These are phyloP conservation scores for Cladosporium sp. DNA, from an alignment of 2,329 filamentous ascomycete genomes.

Conservation along the genomic window DNA sequence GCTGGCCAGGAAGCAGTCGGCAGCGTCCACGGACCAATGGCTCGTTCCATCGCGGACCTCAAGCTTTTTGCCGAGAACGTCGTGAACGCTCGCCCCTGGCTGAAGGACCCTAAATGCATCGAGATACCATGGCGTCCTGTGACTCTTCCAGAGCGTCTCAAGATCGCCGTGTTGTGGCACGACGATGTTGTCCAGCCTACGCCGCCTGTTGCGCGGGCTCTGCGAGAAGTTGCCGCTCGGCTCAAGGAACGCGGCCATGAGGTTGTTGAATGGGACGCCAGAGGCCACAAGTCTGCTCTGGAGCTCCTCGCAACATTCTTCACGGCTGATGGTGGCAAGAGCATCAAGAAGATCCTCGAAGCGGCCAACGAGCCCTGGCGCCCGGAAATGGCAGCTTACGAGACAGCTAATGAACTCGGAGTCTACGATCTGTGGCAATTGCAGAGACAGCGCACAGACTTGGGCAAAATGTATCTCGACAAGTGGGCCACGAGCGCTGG, in stretches of 20 bases:
- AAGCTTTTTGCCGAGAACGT: conserved; percentile 37
- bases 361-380: conserved; percentile 40
- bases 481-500: conserved; percentile 37
- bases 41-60: conserved; percentile 48
- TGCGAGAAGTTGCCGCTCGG: conserved; percentile 50
- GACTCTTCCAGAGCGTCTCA: conserved; percentile 44
- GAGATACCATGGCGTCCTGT: conserved; percentile 49
- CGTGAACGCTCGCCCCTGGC: conserved; percentile 44
- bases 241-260: conserved; percentile 48
- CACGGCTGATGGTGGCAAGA: conserved; percentile 47
- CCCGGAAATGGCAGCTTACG: conserved; percentile 45
- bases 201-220: conserved; percentile 52
- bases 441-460: conserved; percentile 40
- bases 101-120: conserved; percentile 46
- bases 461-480: conserved; percentile 38
- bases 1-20: conserved; percentile 59
- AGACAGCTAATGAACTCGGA: conserved; percentile 38
- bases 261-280: conserved; percentile 50
- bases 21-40: conserved; percentile 60
- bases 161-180: conserved; percentile 55
- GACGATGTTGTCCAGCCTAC: conserved; percentile 56
- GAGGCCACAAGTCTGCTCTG: conserved; percentile 48
- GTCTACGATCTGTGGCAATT: conserved; percentile 43
- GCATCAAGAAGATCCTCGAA: conserved; percentile 36
- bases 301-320: conserved; percentile 44